Evolutionary conservation across 371 early-diverging fungal species (phyloP).

Genomic region (Lichtheimia hyalospora): DNA sequence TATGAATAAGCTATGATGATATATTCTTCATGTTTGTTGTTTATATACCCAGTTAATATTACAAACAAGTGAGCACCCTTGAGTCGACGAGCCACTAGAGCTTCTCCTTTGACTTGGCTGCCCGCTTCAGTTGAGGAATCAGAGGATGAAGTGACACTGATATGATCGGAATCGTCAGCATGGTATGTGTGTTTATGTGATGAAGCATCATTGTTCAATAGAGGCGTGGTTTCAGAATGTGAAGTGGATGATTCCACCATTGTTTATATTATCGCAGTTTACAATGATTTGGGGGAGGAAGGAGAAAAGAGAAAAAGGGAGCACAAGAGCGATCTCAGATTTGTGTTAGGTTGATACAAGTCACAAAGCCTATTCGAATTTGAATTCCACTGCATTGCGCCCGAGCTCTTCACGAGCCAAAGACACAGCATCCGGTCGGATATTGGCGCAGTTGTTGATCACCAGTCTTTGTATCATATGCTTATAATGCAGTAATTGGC

Average conservation of each 20-base stretch:
- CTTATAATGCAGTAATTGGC: constrained; percentile 17
- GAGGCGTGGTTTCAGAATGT: no score
- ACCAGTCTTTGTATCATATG: constrained; percentile 12
- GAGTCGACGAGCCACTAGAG: constrained; percentile 26
- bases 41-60: constrained; percentile 32
- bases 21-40: background rate
- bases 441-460: constrained; percentile 21
- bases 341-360: no score
- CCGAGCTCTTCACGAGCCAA: constrained; percentile 23
- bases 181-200: background rate
- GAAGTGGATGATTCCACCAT: no score
- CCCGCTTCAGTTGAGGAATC: constrained; percentile 9
- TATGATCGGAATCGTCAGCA: constrained; percentile 14
- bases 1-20: no score
- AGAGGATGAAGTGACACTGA: constrained; percentile 20
- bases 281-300: no score
- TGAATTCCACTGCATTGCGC: constrained; percentile 59
- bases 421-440: constrained; percentile 23
- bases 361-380: constrained; percentile 17
- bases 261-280: no score
- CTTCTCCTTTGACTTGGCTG: constrained; percentile 12
- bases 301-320: no score
- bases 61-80: constrained; percentile 35
- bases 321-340: no score
- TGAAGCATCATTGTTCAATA: no score